A percentile compares a stretch with the other conserved stretches of the same genome.
Evolutionary conservation across 2,329 filamentous ascomycete genomes (phyloP).

Genomic region (Plectosphaerella plurivora): DNA sequence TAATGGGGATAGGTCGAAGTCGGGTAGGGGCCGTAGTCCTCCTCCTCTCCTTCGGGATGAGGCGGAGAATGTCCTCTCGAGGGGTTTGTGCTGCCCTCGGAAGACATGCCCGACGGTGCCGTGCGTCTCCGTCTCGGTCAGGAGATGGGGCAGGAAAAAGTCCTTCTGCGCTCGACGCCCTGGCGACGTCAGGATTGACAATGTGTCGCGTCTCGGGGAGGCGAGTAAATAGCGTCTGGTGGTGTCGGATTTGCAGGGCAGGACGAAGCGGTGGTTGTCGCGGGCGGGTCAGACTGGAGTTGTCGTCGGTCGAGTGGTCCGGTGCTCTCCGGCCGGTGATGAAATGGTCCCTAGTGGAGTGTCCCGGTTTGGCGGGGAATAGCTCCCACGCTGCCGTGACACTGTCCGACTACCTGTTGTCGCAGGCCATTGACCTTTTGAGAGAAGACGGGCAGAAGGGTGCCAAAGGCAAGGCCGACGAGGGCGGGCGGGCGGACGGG

Average conservation of each 20-base stretch:
- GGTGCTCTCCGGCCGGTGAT: not conserved
- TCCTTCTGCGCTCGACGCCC: not conserved
- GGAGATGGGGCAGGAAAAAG: too few species aligned
- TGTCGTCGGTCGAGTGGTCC: not conserved
- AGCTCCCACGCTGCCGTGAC: constrained; percentile 54
- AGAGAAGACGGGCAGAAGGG: not conserved
- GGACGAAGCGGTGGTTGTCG: constrained; percentile 7
- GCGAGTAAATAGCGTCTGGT: not conserved
- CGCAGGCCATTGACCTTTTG: constrained; percentile 50
- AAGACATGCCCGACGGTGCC: constrained; percentile 35
- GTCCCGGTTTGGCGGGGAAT: constrained; percentile 51
- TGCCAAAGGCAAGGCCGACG: constrained; percentile 9
- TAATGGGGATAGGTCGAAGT: constrained; percentile 14
- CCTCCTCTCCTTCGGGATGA: constrained; percentile 11
- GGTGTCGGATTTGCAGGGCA: not conserved
- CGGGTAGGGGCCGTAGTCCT: constrained; percentile 31
- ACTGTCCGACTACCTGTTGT: constrained; percentile 49
- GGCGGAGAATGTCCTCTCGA: constrained; percentile 16
- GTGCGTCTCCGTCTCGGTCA: constrained; percentile 5
- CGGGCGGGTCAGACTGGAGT: not conserved
- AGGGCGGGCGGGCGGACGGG: constrained; percentile 16
- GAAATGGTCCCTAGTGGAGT: constrained; percentile 10
- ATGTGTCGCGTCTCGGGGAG: not conserved
- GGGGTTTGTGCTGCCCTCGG: constrained; percentile 37
- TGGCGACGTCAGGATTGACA: not conserved